Evolutionary conservation across 2,329 filamentous ascomycete genomes (phyloP).

Genomic region (Lasiodiplodia theobromae): DNA sequence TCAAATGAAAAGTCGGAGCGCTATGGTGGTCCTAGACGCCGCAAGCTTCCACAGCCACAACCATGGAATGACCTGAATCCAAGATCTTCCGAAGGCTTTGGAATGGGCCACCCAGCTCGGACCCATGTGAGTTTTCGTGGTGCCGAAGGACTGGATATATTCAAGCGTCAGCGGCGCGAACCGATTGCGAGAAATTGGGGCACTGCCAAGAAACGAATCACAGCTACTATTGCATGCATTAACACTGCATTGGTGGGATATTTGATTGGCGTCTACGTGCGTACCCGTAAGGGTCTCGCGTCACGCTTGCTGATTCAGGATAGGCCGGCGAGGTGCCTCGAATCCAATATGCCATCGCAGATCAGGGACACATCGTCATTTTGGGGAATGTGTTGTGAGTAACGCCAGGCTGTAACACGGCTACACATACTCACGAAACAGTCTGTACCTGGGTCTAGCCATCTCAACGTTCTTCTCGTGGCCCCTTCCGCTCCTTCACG

Average conservation of each 20-base stretch:
- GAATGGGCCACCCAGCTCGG: slow-evolving; percentile 34
- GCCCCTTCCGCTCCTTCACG: slow-evolving; percentile 77
- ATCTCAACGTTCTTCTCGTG: slow-evolving; percentile 74
- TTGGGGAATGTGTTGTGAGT: slow-evolving; percentile 72
- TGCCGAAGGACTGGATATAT: not conserved
- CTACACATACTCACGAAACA: slow-evolving; percentile 29
- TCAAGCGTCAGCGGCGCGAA: slow-evolving; percentile 60
- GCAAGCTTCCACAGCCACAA: slow-evolving; percentile 7
- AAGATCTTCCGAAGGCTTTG: not conserved
- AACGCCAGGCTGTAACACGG: too few species aligned
- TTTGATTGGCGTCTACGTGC: slow-evolving; percentile 73
- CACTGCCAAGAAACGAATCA: slow-evolving; percentile 69
- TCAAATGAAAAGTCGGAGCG: slow-evolving; percentile 8
- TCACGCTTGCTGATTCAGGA: slow-evolving; percentile 28
- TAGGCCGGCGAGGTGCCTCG: slow-evolving; percentile 76
- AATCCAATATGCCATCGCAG: slow-evolving; percentile 78
- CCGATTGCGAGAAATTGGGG: slow-evolving; percentile 78
- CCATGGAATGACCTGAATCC: not conserved
- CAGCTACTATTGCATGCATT: slow-evolving; percentile 72
- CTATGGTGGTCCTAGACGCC: not conserved
- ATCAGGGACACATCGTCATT: slow-evolving; percentile 71
- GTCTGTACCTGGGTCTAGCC: slow-evolving; percentile 73
- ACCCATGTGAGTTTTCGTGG: slow-evolving; percentile 50
- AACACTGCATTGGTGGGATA: slow-evolving; percentile 76
- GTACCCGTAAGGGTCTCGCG: slow-evolving; percentile 29